A percentile compares a stretch with the other conserved stretches of the same genome.
phyloP scores from a whole-genome alignment of 768 basidiomycete genomes.

The Psilocybe sp. region DNA sequence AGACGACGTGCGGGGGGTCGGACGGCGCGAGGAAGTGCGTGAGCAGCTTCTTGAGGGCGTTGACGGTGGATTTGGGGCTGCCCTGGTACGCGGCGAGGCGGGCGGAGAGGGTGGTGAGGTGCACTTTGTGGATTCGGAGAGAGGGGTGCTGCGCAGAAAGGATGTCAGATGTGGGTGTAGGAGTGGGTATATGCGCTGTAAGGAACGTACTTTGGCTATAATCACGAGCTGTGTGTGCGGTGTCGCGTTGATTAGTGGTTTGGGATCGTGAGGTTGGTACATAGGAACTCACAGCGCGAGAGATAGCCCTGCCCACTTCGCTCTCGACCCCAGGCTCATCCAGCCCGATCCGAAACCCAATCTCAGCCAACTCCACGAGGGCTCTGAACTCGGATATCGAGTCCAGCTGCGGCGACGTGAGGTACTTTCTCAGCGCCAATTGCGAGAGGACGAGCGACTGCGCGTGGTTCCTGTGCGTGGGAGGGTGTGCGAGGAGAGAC shows the following conservation, averaged over 20 bases:
- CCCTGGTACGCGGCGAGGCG: constrained; percentile 49
- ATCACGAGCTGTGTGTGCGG: constrained; percentile 39
- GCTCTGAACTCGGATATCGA: constrained; percentile 66
- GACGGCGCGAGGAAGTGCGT: constrained; percentile 38
- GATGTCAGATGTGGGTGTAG: constrained; percentile 5
- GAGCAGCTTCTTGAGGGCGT: constrained; percentile 53
- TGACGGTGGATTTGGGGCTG: constrained; percentile 60
- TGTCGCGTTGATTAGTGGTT: constrained; percentile 2
- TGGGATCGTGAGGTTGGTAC: background rate
- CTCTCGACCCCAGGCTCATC: constrained; percentile 50
- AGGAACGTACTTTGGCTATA: constrained; percentile 52
- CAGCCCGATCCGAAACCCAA: constrained; percentile 54
- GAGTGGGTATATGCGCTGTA: background rate
- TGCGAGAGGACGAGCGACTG: constrained; percentile 56
- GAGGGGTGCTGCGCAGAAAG: constrained; percentile 52
- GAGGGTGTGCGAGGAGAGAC: constrained; percentile 58
- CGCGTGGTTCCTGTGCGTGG: constrained; percentile 53
- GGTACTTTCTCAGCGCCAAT: constrained; percentile 53
- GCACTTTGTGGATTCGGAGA: constrained; percentile 55
- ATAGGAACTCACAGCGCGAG: constrained; percentile 59
- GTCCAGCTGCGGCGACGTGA: constrained; percentile 46
- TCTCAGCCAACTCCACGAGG: constrained; percentile 67
- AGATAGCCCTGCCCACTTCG: constrained; percentile 68
- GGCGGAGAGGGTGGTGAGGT: constrained; percentile 60
- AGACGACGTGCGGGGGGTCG: constrained; percentile 52